These are phyloP conservation scores for Myrmaecium sp. DNA, from an alignment of 2,329 filamentous ascomycete species.

Conservation along the genomic window DNA sequence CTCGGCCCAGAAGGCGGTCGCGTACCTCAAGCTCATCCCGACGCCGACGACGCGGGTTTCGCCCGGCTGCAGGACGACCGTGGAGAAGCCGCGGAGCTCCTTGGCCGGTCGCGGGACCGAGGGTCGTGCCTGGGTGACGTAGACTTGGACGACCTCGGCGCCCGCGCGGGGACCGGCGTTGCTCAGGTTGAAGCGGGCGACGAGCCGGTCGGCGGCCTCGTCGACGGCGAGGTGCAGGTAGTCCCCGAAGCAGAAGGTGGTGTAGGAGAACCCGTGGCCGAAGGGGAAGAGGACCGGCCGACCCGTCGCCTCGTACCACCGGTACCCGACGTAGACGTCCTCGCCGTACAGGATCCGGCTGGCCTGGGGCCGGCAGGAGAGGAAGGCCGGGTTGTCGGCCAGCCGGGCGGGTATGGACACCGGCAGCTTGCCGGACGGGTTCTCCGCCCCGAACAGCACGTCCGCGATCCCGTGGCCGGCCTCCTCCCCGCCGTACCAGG, in stretches of 20 bases:
- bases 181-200: too few relatives aligned
- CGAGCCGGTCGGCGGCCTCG: conserved; percentile 8
- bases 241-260: conserved; percentile 31
- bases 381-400: conserved; percentile 47
- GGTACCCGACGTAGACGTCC: conserved; percentile 10
- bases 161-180: conserved; percentile 37
- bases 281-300: conserved; percentile 43
- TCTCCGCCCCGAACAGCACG: conserved; percentile 44
- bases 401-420: conserved; percentile 48
- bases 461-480: conserved; percentile 47
- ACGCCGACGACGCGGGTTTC: conserved; percentile 42
- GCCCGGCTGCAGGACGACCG: conserved; percentile 41
- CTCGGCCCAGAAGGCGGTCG: conserved; percentile 55
- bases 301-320: conserved; percentile 40
- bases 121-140: conserved; percentile 40
- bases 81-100: conserved; percentile 51
- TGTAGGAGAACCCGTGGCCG: conserved; percentile 47
- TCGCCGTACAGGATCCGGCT: conserved; percentile 23
- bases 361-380: conserved; percentile 46
- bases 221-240: conserved; percentile 34
- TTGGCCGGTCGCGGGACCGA: conserved; percentile 45
- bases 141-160: conserved; percentile 49
- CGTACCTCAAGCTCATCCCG: conserved; percentile 43
- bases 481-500: conserved; percentile 54
- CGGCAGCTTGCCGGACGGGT: conserved; percentile 44